Conservation (phyloP, 2,329 filamentous ascomycete species). For the Venturia oleaginea region DNA sequence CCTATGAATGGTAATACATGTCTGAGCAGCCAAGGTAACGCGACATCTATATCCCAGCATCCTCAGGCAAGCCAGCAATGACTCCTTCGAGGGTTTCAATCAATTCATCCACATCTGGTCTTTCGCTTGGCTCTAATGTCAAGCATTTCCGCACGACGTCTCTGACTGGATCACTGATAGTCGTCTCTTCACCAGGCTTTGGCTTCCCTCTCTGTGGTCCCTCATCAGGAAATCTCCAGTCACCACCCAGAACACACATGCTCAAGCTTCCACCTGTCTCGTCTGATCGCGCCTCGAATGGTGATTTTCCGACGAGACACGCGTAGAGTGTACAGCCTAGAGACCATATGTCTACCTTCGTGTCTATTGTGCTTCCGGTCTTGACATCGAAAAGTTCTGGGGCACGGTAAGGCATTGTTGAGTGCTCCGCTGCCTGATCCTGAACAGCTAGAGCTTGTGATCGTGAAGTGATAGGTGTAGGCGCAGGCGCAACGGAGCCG, state of each 20-base stretch:
- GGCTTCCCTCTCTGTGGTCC: slow-evolving; percentile 49
- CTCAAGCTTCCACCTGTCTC: slow-evolving; percentile 91
- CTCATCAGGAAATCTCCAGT: slow-evolving; percentile 95
- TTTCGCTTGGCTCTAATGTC: slow-evolving; percentile 74
- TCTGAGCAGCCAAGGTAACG: background rate
- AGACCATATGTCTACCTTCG: slow-evolving; percentile 97
- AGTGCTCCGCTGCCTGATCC: slow-evolving; percentile 91
- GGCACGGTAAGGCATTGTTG: slow-evolving; percentile 96
- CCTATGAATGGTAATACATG: background rate
- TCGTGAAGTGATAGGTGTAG: slow-evolving; percentile 80
- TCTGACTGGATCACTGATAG: slow-evolving; percentile 73
- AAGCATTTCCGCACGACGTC: slow-evolving; percentile 83
- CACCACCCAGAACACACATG: slow-evolving; percentile 84
- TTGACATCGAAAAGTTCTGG: slow-evolving; percentile 98
- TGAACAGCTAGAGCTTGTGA: slow-evolving; percentile 87
- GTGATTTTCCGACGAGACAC: slow-evolving; percentile 90
- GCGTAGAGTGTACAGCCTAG: slow-evolving; percentile 96
- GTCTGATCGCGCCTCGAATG: slow-evolving; percentile 91
- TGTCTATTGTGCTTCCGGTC: slow-evolving; percentile 83
- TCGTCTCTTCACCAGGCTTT: slow-evolving; percentile 36
- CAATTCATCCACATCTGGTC: slow-evolving; percentile 79
- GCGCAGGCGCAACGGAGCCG: slow-evolving; percentile 79
- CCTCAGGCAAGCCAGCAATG: slow-evolving; percentile 57
- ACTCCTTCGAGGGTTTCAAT: slow-evolving; percentile 69
- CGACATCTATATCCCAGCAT: slow-evolving; percentile 28